Evolutionary conservation across 2,329 filamentous ascomycete species (phyloP), one percentile per base, ranked within the genome.

Genomic region (Tolypocladium tundrense): DNA sequence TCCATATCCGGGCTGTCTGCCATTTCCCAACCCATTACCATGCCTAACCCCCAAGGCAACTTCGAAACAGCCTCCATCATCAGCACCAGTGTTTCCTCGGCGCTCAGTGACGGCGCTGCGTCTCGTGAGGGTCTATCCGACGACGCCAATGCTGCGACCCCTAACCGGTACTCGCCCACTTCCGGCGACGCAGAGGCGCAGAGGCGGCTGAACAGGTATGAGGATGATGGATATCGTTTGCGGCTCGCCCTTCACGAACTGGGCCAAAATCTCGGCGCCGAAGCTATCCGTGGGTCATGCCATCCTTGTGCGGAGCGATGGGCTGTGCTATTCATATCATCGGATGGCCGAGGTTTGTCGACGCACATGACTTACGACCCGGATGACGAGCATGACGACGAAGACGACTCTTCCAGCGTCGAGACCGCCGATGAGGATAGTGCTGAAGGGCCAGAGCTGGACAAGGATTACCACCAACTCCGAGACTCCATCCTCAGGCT

Each of bases 251-350:
- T 90, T 56, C 85, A 88, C 57, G 87, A 91, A 65, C 85, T 91
- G 85, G 79, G 76, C 8, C 83, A 88, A 53, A 79, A 79, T 7
- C 74, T 91, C 11, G 87, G 88, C 5, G 66, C 76, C 8, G 86
- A 91, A 16, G 80, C 77, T 14, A 77, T 86, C 21, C 83, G 85
- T 54, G 88, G 88, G 27, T 78, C 83, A 16, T 87, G 85, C 57
- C 88, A 94, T 65, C 90, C 90, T 10, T 93, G 89, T 61, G 86
- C 87, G 1, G 91, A 95, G 72, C 80, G 87, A 58, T 96, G 91
- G 91, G 83, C 88, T 5, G 86, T 94, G 8, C 75, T 95, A 10
- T 93, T 92, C 66, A 83, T 95, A 58, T 88, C 88, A 0, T 74
- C 84, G 1, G 85, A 91, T 69, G 89, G 90, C 39, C 85, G 84